These are phyloP conservation scores for Cryptococcus neoformans DNA, from an alignment of 1,284 basidiomycete genomes.

Conservation along the genomic window DNA sequence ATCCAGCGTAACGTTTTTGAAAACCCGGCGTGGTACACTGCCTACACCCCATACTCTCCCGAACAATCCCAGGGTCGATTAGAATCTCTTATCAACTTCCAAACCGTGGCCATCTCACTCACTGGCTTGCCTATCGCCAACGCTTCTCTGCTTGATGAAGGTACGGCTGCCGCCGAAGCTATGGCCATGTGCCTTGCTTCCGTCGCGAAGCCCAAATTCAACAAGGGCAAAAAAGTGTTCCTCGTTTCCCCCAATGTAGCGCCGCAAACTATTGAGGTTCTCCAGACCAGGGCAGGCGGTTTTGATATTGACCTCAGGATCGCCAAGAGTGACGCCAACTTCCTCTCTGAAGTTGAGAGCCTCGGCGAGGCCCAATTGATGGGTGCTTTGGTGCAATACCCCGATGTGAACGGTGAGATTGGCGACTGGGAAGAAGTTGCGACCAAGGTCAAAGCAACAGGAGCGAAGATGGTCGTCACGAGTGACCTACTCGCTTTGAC, in stretches of 20 bases:
- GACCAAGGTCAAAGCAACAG: slow-evolving; percentile 66
- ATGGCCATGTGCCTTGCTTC: slow-evolving; percentile 51
- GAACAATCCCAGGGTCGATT: slow-evolving; percentile 63
- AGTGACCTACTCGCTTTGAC: slow-evolving; percentile 92
- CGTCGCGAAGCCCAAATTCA: slow-evolving; percentile 48
- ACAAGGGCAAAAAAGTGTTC: slow-evolving; percentile 77
- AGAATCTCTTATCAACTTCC: slow-evolving; percentile 95
- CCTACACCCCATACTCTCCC: slow-evolving; percentile 74
- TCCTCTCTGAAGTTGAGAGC: slow-evolving; percentile 57
- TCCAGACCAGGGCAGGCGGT: slow-evolving; percentile 81
- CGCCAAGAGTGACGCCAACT: slow-evolving; percentile 45
- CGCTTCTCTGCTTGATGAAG: slow-evolving; percentile 86
- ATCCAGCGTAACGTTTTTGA: slow-evolving; percentile 94
- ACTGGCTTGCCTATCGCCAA: slow-evolving; percentile 95
- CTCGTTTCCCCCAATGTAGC: slow-evolving; percentile 76
- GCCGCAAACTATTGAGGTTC: slow-evolving; percentile 82
- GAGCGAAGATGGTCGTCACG: slow-evolving; percentile 78
- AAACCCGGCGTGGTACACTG: slow-evolving; percentile 98
- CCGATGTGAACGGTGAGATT: slow-evolving; percentile 83
- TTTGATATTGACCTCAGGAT: slow-evolving; percentile 80
- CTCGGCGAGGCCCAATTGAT: slow-evolving; percentile 60
- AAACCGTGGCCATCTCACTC: slow-evolving; percentile 93
- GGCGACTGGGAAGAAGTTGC: slow-evolving; percentile 71
- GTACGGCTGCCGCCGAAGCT: slow-evolving; percentile 88
- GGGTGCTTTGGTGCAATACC: slow-evolving; percentile 88